phyloP scores from a whole-genome alignment of 345 rosid species.

The Eucalyptus erythrocorys region DNA sequence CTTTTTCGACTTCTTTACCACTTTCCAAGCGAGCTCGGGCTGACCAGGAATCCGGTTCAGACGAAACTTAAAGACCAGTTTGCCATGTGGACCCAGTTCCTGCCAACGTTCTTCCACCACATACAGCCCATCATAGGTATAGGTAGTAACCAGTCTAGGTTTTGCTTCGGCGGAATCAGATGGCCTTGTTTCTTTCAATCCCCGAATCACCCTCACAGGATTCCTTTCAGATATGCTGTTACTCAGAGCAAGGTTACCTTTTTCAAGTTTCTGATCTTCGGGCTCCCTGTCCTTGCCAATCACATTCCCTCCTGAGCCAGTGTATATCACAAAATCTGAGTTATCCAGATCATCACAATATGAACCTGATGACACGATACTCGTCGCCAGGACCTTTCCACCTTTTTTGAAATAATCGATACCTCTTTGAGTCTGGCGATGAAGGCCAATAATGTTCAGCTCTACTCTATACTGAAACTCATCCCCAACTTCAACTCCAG shows the following conservation, averaged over 20 bases:
- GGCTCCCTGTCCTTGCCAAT: slow-evolving; percentile 38
- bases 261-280: slow-evolving; percentile 62
- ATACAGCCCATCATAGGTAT: slow-evolving; percentile 74
- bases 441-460: slow-evolving; percentile 67
- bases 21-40: slow-evolving; percentile 79
- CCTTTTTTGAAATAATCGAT: slow-evolving; percentile 50
- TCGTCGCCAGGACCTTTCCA: slow-evolving; percentile 32
- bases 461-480: slow-evolving; percentile 72
- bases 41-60: slow-evolving; percentile 57
- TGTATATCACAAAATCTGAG: slow-evolving; percentile 53
- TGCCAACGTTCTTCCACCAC: slow-evolving; percentile 43
- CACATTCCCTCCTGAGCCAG: slow-evolving; percentile 80
- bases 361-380: slow-evolving; percentile 68
- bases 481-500: slow-evolving; percentile 79
- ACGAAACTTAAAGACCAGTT: slow-evolving; percentile 53
- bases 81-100: slow-evolving; percentile 57
- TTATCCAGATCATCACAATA: slow-evolving; percentile 50
- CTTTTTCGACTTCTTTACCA: slow-evolving; percentile 41
- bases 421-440: slow-evolving; percentile 58
- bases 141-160: slow-evolving; percentile 9
- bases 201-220: slow-evolving; percentile 74
- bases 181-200: slow-evolving; percentile 26
- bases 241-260: slow-evolving; percentile 67
- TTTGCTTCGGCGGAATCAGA: slow-evolving; percentile 22
- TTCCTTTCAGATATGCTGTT: slow-evolving; percentile 30